phyloP scores from a whole-genome alignment of 2,329 filamentous ascomycete genomes.

The Chaetothyriales sp. region DNA sequence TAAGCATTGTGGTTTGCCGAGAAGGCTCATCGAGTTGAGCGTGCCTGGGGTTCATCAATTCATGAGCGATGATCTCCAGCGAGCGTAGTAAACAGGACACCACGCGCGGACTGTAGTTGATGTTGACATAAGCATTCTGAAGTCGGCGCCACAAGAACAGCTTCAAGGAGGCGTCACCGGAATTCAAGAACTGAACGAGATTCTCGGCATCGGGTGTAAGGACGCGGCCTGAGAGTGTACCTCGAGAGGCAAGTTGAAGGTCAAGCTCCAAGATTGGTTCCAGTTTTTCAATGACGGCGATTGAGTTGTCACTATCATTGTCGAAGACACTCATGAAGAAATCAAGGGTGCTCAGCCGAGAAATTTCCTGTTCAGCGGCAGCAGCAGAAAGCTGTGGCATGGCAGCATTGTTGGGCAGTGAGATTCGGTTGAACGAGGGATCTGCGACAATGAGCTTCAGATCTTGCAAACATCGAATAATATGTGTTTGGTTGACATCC shows the following conservation, averaged over 20 bases:
- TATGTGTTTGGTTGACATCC: constrained; percentile 43
- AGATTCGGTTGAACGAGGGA: constrained; percentile 35
- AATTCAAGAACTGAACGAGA: constrained; percentile 71
- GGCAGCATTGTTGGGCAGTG: constrained; percentile 70
- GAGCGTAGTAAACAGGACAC: constrained; percentile 76
- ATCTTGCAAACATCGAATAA: constrained; percentile 50
- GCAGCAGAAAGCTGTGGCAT: constrained; percentile 75
- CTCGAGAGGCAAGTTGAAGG: constrained; percentile 7
- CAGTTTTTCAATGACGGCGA: constrained; percentile 75
- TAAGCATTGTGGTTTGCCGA: constrained; percentile 58
- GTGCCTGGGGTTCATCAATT: constrained; percentile 50
- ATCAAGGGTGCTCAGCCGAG: constrained; percentile 86
- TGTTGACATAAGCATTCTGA: constrained; percentile 74
- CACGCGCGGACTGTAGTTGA: constrained; percentile 75
- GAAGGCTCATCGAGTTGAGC: constrained; percentile 39
- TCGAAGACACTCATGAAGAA: constrained; percentile 88
- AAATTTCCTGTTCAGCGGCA: constrained; percentile 82
- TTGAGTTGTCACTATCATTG: constrained; percentile 64
- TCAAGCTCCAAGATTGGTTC: constrained; percentile 75
- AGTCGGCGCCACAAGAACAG: constrained; percentile 82
- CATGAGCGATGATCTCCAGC: constrained; percentile 66
- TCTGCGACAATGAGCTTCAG: constrained; percentile 41
- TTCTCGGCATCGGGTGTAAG: constrained; percentile 38
- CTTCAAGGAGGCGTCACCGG: constrained; percentile 67
- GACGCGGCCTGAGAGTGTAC: constrained; percentile 7